phyloP scores from a whole-genome alignment of 352 stramenopile genomes.

The Phytophthora crassamura region DNA sequence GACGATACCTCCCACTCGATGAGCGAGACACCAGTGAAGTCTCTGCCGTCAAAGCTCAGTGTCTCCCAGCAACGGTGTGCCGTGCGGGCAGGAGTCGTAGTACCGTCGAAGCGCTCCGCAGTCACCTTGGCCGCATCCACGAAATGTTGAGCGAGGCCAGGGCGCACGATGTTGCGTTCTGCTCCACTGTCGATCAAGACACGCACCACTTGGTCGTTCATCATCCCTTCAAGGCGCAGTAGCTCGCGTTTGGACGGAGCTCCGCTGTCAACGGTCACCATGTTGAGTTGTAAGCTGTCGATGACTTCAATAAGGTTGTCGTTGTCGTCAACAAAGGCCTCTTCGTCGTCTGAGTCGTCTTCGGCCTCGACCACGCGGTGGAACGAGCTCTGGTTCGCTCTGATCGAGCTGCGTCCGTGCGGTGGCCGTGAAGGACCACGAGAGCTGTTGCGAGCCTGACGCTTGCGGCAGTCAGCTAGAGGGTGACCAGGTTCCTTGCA shows the following conservation, averaged over 20 bases:
- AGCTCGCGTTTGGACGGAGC: not conserved
- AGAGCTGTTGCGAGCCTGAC: not conserved
- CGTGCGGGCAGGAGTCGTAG: not conserved
- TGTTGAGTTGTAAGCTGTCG: too few species aligned
- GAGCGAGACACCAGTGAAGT: not conserved
- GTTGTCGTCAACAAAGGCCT: not conserved
- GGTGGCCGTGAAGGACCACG: not conserved
- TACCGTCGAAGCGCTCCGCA: conserved; percentile 3
- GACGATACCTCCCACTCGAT: conserved; percentile 1
- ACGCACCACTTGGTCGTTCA: conserved; percentile 3
- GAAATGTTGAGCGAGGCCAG: conserved; percentile 2
- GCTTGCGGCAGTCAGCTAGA: not conserved
- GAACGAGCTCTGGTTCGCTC: conserved; percentile 1
- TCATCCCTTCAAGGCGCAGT: conserved; percentile 2
- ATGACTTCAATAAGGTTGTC: not conserved
- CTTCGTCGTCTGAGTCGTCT: not conserved
- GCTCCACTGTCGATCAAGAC: conserved; percentile 16
- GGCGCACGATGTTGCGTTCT: not conserved
- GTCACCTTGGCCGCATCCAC: conserved; percentile 3
- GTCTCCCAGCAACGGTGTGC: not conserved
- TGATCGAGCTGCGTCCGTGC: conserved; percentile 2
- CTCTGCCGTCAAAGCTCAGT: not conserved
- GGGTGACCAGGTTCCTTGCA: conserved; percentile 10
- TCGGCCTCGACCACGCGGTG: not conserved
- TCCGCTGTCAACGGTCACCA: not conserved